A percentile compares a stretch with the other conserved stretches of the same genome.
Conservation (phyloP, 805 yeast species). For the Teunomyces aglyptinius region DNA sequence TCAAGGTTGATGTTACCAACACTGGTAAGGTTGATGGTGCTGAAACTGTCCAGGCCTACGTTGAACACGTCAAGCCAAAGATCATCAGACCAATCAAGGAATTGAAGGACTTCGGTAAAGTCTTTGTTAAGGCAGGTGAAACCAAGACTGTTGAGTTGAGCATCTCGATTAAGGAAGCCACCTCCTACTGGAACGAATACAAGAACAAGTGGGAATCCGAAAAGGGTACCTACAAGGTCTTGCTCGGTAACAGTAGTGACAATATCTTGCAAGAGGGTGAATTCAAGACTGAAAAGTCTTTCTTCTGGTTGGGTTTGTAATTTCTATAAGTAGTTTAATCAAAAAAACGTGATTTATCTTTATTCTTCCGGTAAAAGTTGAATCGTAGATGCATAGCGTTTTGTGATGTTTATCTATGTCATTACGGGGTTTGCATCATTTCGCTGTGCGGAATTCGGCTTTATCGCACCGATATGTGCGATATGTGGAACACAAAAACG, state of each 20-base stretch:
- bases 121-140: conserved; percentile 45
- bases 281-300: conserved; percentile 17
- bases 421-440: too few species aligned
- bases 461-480: conserved; percentile 4
- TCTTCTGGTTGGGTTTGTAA: conserved; percentile 9
- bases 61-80: conserved; percentile 36
- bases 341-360: too few species aligned
- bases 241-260: conserved; percentile 43
- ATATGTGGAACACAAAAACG: not conserved
- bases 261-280: conserved; percentile 18
- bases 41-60: conserved; percentile 57
- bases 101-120: conserved; percentile 56
- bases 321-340: not conserved
- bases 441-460: not conserved
- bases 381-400: too few species aligned
- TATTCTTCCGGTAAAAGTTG: too few species aligned
- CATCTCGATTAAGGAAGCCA: conserved; percentile 48
- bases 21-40: conserved; percentile 49
- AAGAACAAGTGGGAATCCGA: conserved; percentile 50
- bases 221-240: conserved; percentile 48
- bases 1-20: conserved; percentile 44
- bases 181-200: conserved; percentile 54
- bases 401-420: too few species aligned
- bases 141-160: conserved; percentile 32
- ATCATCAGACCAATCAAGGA: conserved; percentile 57